These are phyloP conservation scores for Acaromyces ingoldii DNA, from an alignment of 1,284 basidiomycete genomes.

Conservation along the genomic window DNA sequence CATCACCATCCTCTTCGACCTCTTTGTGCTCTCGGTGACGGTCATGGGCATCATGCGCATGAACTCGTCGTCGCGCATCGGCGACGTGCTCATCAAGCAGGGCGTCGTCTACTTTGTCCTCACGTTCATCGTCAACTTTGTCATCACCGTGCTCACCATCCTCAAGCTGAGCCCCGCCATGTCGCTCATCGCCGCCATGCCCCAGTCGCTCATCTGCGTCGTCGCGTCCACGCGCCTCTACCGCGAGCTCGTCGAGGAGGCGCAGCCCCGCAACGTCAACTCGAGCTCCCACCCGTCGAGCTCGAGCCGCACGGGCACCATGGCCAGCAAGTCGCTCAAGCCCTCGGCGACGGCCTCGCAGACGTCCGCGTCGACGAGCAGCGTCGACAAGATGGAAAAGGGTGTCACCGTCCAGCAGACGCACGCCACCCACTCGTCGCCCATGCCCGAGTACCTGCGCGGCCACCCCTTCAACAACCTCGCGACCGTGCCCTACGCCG, in stretches of 20 bases:
- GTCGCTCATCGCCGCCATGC: slow-evolving; percentile 31
- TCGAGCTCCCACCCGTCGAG: not conserved
- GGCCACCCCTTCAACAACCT: too few relatives aligned
- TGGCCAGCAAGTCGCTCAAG: not conserved
- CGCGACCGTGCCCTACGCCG: too few relatives aligned
- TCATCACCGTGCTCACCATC: slow-evolving; percentile 24
- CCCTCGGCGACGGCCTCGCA: too few relatives aligned
- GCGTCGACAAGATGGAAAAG: too few relatives aligned
- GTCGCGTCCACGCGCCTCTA: slow-evolving; percentile 31
- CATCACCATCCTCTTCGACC: slow-evolving; percentile 13
- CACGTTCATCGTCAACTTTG: slow-evolving; percentile 24
- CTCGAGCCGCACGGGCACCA: not conserved
- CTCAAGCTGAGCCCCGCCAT: slow-evolving; percentile 31
- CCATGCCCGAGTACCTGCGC: too few relatives aligned
- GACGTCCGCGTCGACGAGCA: too few relatives aligned
- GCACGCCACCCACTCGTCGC: too few relatives aligned
- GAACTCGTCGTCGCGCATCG: slow-evolving; percentile 25
- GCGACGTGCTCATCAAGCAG: slow-evolving; percentile 25
- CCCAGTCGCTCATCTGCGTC: slow-evolving; percentile 23
- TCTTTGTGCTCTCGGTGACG: slow-evolving; percentile 22
- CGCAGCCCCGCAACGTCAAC: slow-evolving; percentile 12
- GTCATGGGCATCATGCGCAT: slow-evolving; percentile 29
- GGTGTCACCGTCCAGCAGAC: too few relatives aligned
- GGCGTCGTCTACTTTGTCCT: slow-evolving; percentile 34
- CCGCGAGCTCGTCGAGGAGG: slow-evolving; percentile 26